These are phyloP conservation scores for Knufia petricola DNA, from an alignment of 2,329 filamentous ascomycete genomes.

Conservation along the genomic window DNA sequence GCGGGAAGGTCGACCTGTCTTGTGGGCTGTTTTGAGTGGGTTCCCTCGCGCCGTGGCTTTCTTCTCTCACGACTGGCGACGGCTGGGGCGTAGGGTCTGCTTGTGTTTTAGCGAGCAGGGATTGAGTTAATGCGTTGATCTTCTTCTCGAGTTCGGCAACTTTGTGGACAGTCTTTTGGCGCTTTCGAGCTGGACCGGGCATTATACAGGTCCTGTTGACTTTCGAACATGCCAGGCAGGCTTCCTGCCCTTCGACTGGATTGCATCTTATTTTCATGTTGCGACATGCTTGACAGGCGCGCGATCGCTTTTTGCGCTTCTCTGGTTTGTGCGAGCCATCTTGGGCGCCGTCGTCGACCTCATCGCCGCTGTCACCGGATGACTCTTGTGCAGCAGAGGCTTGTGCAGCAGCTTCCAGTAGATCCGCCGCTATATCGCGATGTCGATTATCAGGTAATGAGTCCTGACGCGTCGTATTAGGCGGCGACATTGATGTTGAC, in stretches of 20 bases:
- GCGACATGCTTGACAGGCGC: constrained; percentile 21
- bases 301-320: constrained; percentile 20
- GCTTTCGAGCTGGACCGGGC: constrained; percentile 64
- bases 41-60: constrained; percentile 3
- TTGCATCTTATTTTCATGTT: constrained; percentile 24
- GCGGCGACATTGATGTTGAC: background rate
- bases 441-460: constrained; percentile 1
- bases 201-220: constrained; percentile 67
- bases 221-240: constrained; percentile 69
- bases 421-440: constrained; percentile 5
- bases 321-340: constrained; percentile 12
- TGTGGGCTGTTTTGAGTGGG: background rate
- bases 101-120: constrained; percentile 49
- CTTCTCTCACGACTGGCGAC: constrained; percentile 2
- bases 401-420: constrained; percentile 7
- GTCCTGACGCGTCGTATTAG: background rate
- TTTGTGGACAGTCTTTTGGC: constrained; percentile 84
- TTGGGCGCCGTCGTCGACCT: constrained; percentile 11
- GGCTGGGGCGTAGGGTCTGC: constrained; percentile 12
- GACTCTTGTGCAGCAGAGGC: constrained; percentile 5
- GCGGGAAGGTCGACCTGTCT: background rate
- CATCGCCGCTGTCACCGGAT: constrained; percentile 1
- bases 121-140: constrained; percentile 78
- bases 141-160: constrained; percentile 87
- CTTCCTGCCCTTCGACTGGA: constrained; percentile 21